These are phyloP conservation scores for Phyllosticta paracitricarpa DNA, from an alignment of 2,329 filamentous ascomycete genomes.

Conservation along the genomic window DNA sequence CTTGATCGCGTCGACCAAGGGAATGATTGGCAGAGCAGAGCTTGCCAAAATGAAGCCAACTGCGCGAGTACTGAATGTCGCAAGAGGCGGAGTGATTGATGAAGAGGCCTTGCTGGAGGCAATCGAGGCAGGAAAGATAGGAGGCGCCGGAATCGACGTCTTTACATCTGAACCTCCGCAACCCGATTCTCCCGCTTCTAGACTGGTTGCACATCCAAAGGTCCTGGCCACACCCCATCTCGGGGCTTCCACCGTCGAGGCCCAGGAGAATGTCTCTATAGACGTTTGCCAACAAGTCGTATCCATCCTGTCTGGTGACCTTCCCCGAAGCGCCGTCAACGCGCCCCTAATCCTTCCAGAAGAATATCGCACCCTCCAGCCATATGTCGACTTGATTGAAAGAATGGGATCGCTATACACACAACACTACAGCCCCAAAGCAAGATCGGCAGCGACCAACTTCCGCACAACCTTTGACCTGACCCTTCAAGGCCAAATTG, in stretches of 20 bases:
- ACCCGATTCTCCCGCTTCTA: slow-evolving; percentile 48
- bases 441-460: slow-evolving; percentile 14
- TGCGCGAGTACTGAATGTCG: slow-evolving; percentile 68
- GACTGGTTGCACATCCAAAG: slow-evolving; percentile 57
- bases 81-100: slow-evolving; percentile 70
- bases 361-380: slow-evolving; percentile 67
- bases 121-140: slow-evolving; percentile 59
- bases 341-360: slow-evolving; percentile 72
- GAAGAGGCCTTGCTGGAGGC: slow-evolving; percentile 62
- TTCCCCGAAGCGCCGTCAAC: slow-evolving; percentile 70
- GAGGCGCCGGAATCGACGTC: slow-evolving; percentile 70
- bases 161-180: slow-evolving; percentile 65
- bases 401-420: slow-evolving; percentile 73
- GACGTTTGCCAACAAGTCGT: slow-evolving; percentile 75
- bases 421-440: slow-evolving; percentile 51
- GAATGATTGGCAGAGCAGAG: slow-evolving; percentile 59
- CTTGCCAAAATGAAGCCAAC: slow-evolving; percentile 62
- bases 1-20: slow-evolving; percentile 64
- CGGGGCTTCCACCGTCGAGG: slow-evolving; percentile 70
- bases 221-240: slow-evolving; percentile 73
- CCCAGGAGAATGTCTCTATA: slow-evolving; percentile 73
- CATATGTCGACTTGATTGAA: slow-evolving; percentile 66
- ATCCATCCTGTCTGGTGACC: slow-evolving; percentile 59
- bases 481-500: slow-evolving; percentile 66
- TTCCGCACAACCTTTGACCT: slow-evolving; percentile 65